These are phyloP conservation scores for Suillus discolor DNA, from an alignment of 768 basidiomycete species.

Conservation along the genomic window DNA sequence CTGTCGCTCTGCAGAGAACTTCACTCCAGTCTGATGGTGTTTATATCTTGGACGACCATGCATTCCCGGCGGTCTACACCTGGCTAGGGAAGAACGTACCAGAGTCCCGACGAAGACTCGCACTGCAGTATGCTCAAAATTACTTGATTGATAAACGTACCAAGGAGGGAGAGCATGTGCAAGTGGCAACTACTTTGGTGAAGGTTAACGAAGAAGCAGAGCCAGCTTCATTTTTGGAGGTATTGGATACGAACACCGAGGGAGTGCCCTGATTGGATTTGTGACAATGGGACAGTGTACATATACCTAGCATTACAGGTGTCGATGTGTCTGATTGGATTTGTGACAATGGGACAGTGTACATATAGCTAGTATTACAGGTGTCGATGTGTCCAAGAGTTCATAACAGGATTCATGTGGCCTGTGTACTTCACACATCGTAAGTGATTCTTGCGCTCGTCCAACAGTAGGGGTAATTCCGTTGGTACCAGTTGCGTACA, in stretches of 20 bases:
- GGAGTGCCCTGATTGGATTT: not conserved
- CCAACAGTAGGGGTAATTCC: constrained; percentile 90
- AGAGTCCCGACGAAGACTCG: constrained; percentile 47
- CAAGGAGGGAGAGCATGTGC: constrained; percentile 18
- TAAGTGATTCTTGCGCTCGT: constrained; percentile 73
- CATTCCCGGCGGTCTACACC: constrained; percentile 50
- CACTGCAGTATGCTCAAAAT: constrained; percentile 56
- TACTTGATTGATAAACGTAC: constrained; percentile 47
- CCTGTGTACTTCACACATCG: constrained; percentile 33
- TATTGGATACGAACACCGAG: not conserved
- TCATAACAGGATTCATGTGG: not conserved
- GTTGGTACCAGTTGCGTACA: constrained; percentile 90
- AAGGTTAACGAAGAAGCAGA: constrained; percentile 46
- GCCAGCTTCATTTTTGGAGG: constrained; percentile 44
- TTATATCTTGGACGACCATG: constrained; percentile 52
- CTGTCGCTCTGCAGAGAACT: constrained; percentile 31
- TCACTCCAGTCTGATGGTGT: constrained; percentile 51
- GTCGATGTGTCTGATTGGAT: not conserved
- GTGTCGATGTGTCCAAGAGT: not conserved
- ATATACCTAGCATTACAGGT: no score
- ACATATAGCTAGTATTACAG: not conserved
- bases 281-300: not conserved
- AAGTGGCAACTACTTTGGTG: constrained; percentile 20
- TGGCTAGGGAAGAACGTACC: constrained; percentile 60
- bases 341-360: not conserved